Evolutionary conservation across 768 basidiomycete genomes (phyloP), one percentile per base, ranked within the genome.

Genomic region (Chiua virens): DNA sequence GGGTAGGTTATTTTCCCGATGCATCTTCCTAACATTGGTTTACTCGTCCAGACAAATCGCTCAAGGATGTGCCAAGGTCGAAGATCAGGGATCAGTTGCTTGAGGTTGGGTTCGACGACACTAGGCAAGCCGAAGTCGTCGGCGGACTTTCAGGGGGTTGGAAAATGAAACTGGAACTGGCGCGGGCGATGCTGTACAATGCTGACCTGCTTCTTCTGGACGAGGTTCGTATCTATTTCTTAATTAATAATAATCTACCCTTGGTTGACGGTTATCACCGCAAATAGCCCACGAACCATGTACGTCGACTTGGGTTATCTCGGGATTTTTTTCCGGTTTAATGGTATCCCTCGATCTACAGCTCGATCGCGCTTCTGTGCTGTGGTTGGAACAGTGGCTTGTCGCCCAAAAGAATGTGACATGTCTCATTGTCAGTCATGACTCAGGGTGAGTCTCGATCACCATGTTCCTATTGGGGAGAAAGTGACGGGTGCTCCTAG

Each of bases 151-250:
- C 94, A 14, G 96, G 96, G 62, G 95, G 96, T 38, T 98, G 95
- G 95, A 98, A 98, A 76, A 98, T 98, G 95, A 97, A 97, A 71
- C 81, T 98, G 47, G 95, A 98, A 68, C 80, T 98, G 36, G 93
- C 92, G 8, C 78, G 95, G 58, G 96, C 95, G 13, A 98, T 98
- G 93, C 75, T 98, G 45, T 95, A 96, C 75, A 93, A 95, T 61
- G 95, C 90, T 11, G 89, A 91, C 71, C 75, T 91, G 32, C 76
- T 91, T 13, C 74, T 91, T 42, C 80, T 91, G n/a, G 89, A 95
- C 62, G 93, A 94, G 80, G 87, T 88, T 55, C 55, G 61, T 62
- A 51, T 55, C 18, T 42, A 14, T 47, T 45, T 50, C 41, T 50
- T 45, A 47, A 67, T 67, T 52, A 27, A 59, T 53, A 27, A 59